These are phyloP conservation scores for Oryza meridionalis DNA, from an alignment of 176 grass and related monocot genomes.

Conservation along the genomic window DNA sequence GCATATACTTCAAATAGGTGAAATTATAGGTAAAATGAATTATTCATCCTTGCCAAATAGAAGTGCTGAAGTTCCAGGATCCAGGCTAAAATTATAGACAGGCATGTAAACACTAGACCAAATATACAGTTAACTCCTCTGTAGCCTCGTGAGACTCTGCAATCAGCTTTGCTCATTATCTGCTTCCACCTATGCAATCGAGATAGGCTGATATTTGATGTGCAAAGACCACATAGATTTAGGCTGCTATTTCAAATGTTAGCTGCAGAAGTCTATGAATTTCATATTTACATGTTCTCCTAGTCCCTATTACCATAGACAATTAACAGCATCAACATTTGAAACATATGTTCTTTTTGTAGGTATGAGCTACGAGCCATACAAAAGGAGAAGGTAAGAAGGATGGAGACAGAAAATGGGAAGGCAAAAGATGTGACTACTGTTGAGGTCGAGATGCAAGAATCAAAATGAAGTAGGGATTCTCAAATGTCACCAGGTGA, in stretches of 20 bases:
- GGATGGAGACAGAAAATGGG: slow-evolving; percentile 56
- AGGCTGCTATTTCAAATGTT: too few species aligned
- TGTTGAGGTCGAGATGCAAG: slow-evolving; percentile 93
- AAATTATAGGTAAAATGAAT: too few species aligned
- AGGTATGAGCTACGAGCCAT: slow-evolving; percentile 83
- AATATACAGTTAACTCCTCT: neutral
- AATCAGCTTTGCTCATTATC: neutral
- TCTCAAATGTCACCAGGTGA: slow-evolving; percentile 45
- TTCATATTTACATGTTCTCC: slow-evolving; percentile 4
- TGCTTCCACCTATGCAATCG: neutral
- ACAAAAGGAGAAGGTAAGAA: slow-evolving; percentile 71
- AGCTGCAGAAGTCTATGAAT: neutral
- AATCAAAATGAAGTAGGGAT: slow-evolving; percentile 51
- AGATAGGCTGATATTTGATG: neutral
- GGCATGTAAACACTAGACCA: neutral
- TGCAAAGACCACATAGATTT: slow-evolving; percentile 21
- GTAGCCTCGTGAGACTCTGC: neutral
- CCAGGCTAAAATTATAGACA: neutral
- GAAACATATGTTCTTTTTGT: neutral
- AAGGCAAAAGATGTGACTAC: slow-evolving; percentile 47
- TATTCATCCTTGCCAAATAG: neutral
- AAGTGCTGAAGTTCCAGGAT: neutral
- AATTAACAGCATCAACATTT: neutral
- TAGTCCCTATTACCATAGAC: neutral
- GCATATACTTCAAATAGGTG: neutral